Evolutionary conservation across 2,329 filamentous ascomycete genomes (phyloP), one percentile per base, ranked within the genome.

Genomic region (Sarocladiaceae sp.): DNA sequence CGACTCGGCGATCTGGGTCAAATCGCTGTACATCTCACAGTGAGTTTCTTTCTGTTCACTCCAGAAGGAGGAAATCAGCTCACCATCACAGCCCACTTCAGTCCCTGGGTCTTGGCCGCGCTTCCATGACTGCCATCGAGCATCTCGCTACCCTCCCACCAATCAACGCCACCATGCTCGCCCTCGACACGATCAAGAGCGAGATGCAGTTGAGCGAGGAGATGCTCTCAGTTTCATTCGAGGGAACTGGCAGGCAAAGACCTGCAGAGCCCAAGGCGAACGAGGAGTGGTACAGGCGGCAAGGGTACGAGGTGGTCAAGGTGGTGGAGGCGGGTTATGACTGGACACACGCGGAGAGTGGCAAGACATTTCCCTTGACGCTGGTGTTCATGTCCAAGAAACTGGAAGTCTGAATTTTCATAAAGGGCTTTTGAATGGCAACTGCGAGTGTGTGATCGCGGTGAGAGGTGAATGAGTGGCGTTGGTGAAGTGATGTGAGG

Each of bases 1-100:
- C 15, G 47, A 52, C 12, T 55, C 51, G 11, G 62, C 61, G 4
- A 53, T 63, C 26, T 69, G 66, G 65, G 52, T 68, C 23, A 64
- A 65, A 42, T 59, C 58, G 6, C 58, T 70, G 15, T 70, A 65
- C 52, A 58, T 70, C 45, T 69, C 67, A 31, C 58, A 57, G 50
- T 58, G 49, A 33, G 46, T 48, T 12, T 29, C 13, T 24, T 39
- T 33, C 3, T 13, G 26, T 19, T 34, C 6, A 33, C 23, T 33
- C 27, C 24, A 11, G 34, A 21, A n/a, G n/a, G n/a, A n/a, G n/a
- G n/a, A n/a, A n/a, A n/a, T n/a, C n/a, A n/a, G 18, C 21, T n/a
- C 27, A 18, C 16, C 13, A 19, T 23, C 18, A 26, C 37, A 58
- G 56, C 43, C 57, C 57, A 2, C 52, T 69, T 23, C 66, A 67